Base-by-base conservation (phyloP, 1,139 yeast genomes). In the Candida glucosophila region DNA sequence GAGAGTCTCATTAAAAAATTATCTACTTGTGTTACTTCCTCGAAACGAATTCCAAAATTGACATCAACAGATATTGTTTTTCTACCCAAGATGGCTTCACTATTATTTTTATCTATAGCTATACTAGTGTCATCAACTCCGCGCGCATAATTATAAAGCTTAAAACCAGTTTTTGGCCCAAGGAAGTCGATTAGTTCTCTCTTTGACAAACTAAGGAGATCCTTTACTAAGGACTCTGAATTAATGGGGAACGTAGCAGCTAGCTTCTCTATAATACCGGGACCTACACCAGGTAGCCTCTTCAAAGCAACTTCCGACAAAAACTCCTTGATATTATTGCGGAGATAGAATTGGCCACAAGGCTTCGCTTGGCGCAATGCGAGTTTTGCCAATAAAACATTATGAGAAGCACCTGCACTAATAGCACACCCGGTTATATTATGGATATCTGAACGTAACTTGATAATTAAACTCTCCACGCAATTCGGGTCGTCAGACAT, bases 271-370 rank as follows among this genome's bases (percentile, higher is more conserved):
- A 58, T 54, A 10, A 77, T 61, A 6, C 76, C 62, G 3, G 49
- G 37, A 0, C 97, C 97, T n/a, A 85, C 67, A 0, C 97, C 96
- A 0, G 97, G 98, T n/a, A 90, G 49, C 24, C 70, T 73, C 5
- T 56, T 48, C 0, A 85, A 58, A 4, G 55, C 45, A n/a, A 78
- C 45, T 2, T 47, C 37, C 5, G 51, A 44, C 19, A 83, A 47
- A 35, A 70, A 69, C 0, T 36, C 36, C 1, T 47, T 40, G 1
- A 59, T 42, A 2, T 55, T 44, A 2, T 52, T 50, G 20, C 47
- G 35, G 6, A 70, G 45, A 26, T 50, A 47, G 30, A 49, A 65
- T 17, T 59, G 56, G 0, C 95, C 94, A 39, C 78, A 58, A 0
- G 98, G 98, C 46, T 90, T 90, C 0, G 95, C 95, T 24, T 54